Base-by-base conservation (phyloP, 352 stramenopile species). In the Phytophthora pluvialis region DNA sequence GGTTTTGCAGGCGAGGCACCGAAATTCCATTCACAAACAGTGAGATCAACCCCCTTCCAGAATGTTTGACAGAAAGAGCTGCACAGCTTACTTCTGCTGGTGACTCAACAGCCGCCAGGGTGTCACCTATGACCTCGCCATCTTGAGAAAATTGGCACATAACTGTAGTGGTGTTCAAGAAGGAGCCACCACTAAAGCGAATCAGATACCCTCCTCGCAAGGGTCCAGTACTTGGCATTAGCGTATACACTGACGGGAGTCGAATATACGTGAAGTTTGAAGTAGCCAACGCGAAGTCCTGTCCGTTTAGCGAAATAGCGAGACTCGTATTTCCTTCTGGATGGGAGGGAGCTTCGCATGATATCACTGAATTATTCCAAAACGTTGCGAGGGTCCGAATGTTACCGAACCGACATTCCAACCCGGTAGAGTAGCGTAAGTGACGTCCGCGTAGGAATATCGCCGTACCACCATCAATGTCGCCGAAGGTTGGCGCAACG, bases 361-460 rank as follows among this genome's bases (percentile, higher is more conserved):
- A 62, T 3, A 97, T 69, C 12, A 64, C 31, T 0, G 83, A 80
- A 1, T 72, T 64, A 58, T 91, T 91, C 18, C 94, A 55, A 60
- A 81, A 94, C 12, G 68, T 82, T 11, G 72, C 87, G 8, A 68
- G 69, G 0, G 83, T 76, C 0, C 65, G 50, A 4, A 61, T 58
- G 5, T 71, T 60, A 15, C 72, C 76, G 49, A 95, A 95, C 5
- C 70, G 69, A 53, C 89, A 97, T 29, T 78, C 60, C 25, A 88
- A 59, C 3, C 59, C 46, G 4, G 68, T 72, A 0, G 70, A 74
- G 45, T 92, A 90, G 7, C 54, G 60, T 12, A 95, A 90, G 50
- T 93, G 63, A n/a, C 78, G 69, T n/a, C 91, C 89, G 4, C 8
- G 32, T 4, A 97, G 36, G 5, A 69, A 51, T 6, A 97, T 64